Evolutionary conservation across 2,329 filamentous ascomycete genomes (phyloP).

Genomic region (Cercospora sp.): DNA sequence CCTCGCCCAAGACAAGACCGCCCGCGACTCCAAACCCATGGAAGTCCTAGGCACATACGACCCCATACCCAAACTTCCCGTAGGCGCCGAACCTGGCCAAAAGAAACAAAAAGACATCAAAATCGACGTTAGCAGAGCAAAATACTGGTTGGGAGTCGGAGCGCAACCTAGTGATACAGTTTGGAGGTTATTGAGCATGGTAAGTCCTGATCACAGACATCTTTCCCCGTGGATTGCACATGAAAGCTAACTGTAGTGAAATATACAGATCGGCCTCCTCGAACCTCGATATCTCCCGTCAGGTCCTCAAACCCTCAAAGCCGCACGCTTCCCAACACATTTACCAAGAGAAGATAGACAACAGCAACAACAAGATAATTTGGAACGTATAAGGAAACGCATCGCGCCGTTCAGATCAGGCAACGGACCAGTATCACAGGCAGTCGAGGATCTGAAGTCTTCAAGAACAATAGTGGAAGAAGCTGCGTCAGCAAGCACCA

Average conservation of each 20-base stretch:
- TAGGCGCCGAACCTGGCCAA: constrained; percentile 52
- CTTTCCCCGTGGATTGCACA: background rate
- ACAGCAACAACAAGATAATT: constrained; percentile 2
- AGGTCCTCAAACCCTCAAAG: constrained; percentile 36
- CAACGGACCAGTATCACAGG: constrained; percentile 3
- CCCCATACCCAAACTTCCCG: constrained; percentile 58
- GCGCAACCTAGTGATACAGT: constrained; percentile 90
- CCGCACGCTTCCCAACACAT: constrained; percentile 37
- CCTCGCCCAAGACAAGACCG: constrained; percentile 85
- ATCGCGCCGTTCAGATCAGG: constrained; percentile 18
- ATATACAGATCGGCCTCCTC: constrained; percentile 45
- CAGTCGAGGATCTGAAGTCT: background rate
- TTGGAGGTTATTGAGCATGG: constrained; percentile 83
- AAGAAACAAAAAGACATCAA: constrained; percentile 87
- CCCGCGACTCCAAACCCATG: constrained; percentile 82
- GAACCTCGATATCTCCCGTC: constrained; percentile 43
- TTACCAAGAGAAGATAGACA: constrained; percentile 17
- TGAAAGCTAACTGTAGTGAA: background rate
- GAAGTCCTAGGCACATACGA: constrained; percentile 79
- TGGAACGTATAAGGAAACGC: constrained; percentile 9
- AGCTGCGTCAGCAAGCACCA: constrained; percentile 27
- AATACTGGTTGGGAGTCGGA: constrained; percentile 96
- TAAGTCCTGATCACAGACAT: constrained; percentile 40
- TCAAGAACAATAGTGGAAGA: constrained; percentile 10
- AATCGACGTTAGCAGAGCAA: constrained; percentile 75